Conservation (phyloP, 1,139 yeast genomes). For the Pichia sp. region DNA sequence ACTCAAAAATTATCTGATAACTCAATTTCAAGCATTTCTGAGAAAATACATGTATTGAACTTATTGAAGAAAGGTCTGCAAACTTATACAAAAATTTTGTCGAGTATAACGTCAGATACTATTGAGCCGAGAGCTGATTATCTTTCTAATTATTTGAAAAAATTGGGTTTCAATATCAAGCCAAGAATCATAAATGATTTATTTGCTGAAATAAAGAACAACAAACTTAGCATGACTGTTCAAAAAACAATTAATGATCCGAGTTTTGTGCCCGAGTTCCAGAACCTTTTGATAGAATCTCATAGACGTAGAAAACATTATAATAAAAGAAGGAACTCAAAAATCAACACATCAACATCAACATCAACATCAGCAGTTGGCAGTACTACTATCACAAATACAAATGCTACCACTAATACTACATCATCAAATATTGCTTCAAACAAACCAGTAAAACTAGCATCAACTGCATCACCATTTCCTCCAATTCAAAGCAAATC, state of each 20-base stretch:
- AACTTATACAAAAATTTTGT: conserved; percentile 19
- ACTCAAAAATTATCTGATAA: neutral
- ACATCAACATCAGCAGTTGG: conserved; percentile 2
- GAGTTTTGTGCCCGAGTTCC: conserved; percentile 16
- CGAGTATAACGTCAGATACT: conserved; percentile 14
- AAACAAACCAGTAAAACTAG: neutral
- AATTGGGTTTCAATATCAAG: conserved; percentile 16
- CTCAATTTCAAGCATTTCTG: neutral
- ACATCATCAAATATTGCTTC: neutral
- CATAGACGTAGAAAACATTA: conserved; percentile 23
- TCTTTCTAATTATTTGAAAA: conserved; percentile 17
- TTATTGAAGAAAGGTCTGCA: conserved; percentile 20
- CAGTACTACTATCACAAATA: no score
- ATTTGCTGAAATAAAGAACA: conserved; percentile 19
- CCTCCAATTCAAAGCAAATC: neutral
- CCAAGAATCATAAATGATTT: conserved; percentile 24
- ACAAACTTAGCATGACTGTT: conserved; percentile 14
- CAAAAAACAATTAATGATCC: conserved; percentile 13
- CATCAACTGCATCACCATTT: neutral
- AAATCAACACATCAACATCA: conserved; percentile 2
- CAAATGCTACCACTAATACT: no score
- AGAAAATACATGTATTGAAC: conserved; percentile 2
- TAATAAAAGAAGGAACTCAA: conserved; percentile 18
- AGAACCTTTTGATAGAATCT: conserved; percentile 19
- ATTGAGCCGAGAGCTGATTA: conserved; percentile 23